phyloP scores from a whole-genome alignment of 306 rosid species.

The Castanea sativa region DNA sequence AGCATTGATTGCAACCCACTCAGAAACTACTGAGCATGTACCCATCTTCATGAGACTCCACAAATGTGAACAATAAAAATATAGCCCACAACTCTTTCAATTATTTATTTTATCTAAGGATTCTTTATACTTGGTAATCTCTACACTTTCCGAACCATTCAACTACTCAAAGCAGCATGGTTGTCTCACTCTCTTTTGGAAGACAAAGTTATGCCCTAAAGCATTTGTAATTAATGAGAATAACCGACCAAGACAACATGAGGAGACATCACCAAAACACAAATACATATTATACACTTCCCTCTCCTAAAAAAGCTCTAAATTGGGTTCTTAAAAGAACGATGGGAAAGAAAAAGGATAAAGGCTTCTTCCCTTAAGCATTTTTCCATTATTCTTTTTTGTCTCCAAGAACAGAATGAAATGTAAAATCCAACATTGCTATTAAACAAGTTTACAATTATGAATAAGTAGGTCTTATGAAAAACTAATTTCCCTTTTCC shows the following conservation, averaged over 20 bases:
- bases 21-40: not conserved
- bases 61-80: not conserved
- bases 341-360: not conserved
- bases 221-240: not conserved
- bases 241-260: not conserved
- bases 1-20: not conserved
- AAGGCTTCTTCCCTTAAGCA: not conserved
- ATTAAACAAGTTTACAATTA: not conserved
- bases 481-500: not conserved
- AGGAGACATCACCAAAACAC: not conserved
- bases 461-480: not conserved
- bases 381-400: not conserved
- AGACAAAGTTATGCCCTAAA: not conserved
- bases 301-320: not conserved
- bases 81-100: not conserved
- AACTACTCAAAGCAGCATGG: not conserved
- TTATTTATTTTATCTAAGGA: too few relatives aligned
- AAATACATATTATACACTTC: not conserved
- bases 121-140: not conserved
- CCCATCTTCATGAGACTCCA: not conserved
- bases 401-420: not conserved
- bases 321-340: not conserved
- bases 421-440: not conserved
- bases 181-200: not conserved
- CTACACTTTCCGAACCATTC: not conserved